Base-by-base conservation (phyloP, 495 filamentous ascomycete genomes). In the Letharia lupina region DNA sequence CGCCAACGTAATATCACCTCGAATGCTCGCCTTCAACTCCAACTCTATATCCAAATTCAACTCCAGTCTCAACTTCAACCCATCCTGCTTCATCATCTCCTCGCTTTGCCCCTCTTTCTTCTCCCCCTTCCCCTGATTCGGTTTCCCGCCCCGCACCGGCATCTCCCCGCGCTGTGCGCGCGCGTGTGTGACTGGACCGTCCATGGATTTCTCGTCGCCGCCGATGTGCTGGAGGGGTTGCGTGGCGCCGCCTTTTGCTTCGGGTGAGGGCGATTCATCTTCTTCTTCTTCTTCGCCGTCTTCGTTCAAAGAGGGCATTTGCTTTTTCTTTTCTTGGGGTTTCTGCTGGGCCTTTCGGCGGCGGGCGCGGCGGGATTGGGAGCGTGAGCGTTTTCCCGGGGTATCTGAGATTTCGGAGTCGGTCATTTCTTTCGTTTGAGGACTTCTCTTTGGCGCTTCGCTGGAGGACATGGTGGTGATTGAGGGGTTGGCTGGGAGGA, bases 1-100 rank as follows among this genome's bases (percentile, higher is more conserved):
- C 61, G 88, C 87, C 62, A 96, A 73, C 48, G 90, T 94, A 71
- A 96, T 78, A 80, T 96, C 92, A 75, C 92, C 91, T 71, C 93
- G 89, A 73, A 96, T 94, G 78, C 90, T 89, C 28, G 92, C 92
- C 84, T 95, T 95, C 2, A 96, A 86, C 80, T 96, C 89, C 3
- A 96, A 87, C 80, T 95, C 89, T 69, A 96, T 84, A 73, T 96
- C 95, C 61, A 96, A 73, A 73, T 96, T 91, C 63, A 96, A 75
- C 62, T 92, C 75, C 77, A 96, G 70, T 70, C 84, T 81, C 67
- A 96, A 76, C 74, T 92, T 69, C 45, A 67, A 58, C 35, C 67
- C 67, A 12, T 67, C 70, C 61, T 70, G 61, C 44, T 65, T 67
- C 58, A 47, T 67, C 64, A 65, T 64, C 42, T 67, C 67, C 15